These are phyloP conservation scores for Calonectria naviculata DNA, from an alignment of 2,329 filamentous ascomycete species.

Conservation along the genomic window DNA sequence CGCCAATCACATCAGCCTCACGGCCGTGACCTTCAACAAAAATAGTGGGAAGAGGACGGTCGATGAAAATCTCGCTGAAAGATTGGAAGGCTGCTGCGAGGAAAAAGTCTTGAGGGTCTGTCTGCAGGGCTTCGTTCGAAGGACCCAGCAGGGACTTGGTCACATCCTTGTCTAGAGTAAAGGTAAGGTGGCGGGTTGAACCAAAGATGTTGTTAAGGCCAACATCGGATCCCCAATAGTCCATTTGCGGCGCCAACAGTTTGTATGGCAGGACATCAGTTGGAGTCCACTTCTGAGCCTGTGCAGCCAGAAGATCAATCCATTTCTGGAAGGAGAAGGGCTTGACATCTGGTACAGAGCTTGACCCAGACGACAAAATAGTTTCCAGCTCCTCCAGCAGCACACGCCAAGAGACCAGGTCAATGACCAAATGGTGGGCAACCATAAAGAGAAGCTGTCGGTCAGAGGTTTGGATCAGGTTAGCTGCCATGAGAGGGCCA, in stretches of 20 bases:
- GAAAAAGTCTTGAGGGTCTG: slow-evolving; percentile 49
- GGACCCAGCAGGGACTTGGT: neutral
- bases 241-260: neutral
- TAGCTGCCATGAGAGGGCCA: slow-evolving; percentile 23
- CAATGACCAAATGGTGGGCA: slow-evolving; percentile 53
- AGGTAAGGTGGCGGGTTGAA: neutral
- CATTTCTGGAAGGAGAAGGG: slow-evolving; percentile 52
- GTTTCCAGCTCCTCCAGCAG: slow-evolving; percentile 47
- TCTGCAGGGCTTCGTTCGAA: slow-evolving; percentile 40
- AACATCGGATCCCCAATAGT: neutral
- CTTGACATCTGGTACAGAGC: slow-evolving; percentile 31
- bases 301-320: slow-evolving; percentile 17
- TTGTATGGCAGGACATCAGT: neutral
- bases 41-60: slow-evolving; percentile 41
- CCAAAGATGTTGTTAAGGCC: neutral
- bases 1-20: slow-evolving; percentile 41
- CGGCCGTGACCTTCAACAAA: slow-evolving; percentile 51
- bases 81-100: slow-evolving; percentile 43
- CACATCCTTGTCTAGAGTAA: neutral
- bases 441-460: slow-evolving; percentile 47
- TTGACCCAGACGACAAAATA: slow-evolving; percentile 37
- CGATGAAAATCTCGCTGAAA: slow-evolving; percentile 43
- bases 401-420: slow-evolving; percentile 59
- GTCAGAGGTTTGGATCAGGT: slow-evolving; percentile 26
- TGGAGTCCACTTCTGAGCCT: neutral